phyloP scores from a whole-genome alignment of 2,329 filamentous ascomycete species.

The Massarina eburnea region DNA sequence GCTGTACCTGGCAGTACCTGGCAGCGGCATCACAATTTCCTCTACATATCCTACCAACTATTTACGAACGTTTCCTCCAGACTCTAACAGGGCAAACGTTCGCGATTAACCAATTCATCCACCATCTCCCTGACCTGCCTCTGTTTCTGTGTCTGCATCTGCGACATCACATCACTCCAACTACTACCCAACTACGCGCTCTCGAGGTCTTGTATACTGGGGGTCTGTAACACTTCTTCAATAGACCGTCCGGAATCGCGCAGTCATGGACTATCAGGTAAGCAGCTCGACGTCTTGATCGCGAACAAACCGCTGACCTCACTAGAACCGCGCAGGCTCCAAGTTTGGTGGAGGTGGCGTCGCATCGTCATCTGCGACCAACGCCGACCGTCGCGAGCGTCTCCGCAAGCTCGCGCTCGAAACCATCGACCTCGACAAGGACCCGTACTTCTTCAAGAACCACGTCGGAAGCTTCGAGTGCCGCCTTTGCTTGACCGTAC shows the following conservation, averaged over 20 bases:
- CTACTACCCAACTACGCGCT: background rate
- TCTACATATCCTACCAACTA: background rate
- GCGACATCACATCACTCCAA: background rate
- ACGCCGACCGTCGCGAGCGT: slow-evolving; percentile 95
- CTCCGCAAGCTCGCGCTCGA: slow-evolving; percentile 97
- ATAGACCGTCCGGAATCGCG: background rate
- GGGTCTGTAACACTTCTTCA: background rate
- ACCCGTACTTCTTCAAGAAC: slow-evolving; percentile 99
- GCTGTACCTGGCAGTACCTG: background rate
- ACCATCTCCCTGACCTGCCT: no score
- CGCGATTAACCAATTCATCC: no score
- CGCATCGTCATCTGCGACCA: slow-evolving; percentile 88
- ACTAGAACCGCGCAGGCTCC: slow-evolving; percentile 86
- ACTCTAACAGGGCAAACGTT: no score
- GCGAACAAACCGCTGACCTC: slow-evolving; percentile 15
- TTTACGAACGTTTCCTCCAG: no score
- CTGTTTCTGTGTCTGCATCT: no score
- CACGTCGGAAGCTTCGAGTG: slow-evolving; percentile 98
- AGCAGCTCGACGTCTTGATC: slow-evolving; percentile 5
- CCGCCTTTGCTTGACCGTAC: slow-evolving; percentile 91
- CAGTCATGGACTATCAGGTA: slow-evolving; percentile 56
- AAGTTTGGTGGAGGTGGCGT: slow-evolving; percentile 98
- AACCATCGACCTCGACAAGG: slow-evolving; percentile 98
- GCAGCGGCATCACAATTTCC: background rate
- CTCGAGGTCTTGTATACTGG: background rate